Conservation (phyloP, 2,329 filamentous ascomycete genomes). For the Colletotrichum cordylinicola region DNA sequence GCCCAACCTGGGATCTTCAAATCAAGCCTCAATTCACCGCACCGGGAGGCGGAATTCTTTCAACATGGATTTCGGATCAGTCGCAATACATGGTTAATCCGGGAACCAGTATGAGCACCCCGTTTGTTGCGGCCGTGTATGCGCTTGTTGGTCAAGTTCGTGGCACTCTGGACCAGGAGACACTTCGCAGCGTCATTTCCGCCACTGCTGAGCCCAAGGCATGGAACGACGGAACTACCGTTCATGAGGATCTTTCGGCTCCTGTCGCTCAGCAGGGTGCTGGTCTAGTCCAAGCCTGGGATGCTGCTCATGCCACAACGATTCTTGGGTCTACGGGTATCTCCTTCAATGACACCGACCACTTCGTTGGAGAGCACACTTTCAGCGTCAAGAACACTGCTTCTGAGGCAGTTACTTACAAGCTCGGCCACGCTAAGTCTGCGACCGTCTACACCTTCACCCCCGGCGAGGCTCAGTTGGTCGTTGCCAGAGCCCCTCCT, state of each 20-base stretch:
- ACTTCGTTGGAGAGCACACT: conserved; percentile 37
- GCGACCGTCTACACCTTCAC: conserved; percentile 43
- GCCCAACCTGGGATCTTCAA: conserved; percentile 50
- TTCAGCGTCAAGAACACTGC: conserved; percentile 48
- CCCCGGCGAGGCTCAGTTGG: conserved; percentile 1
- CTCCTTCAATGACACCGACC: conserved; percentile 49
- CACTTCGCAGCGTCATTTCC: conserved; percentile 31
- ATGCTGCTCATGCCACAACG: conserved; percentile 42
- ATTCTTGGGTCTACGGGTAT: conserved; percentile 42
- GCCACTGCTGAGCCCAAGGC: conserved; percentile 33
- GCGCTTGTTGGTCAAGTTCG: conserved; percentile 36
- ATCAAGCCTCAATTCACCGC: conserved; percentile 54
- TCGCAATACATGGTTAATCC: conserved; percentile 52
- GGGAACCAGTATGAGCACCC: conserved; percentile 61
- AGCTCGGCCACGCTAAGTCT: conserved; percentile 38
- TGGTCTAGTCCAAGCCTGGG: conserved; percentile 47
- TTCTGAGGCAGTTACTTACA: conserved; percentile 38
- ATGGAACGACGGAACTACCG: conserved; percentile 33
- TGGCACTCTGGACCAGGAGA: conserved; percentile 29
- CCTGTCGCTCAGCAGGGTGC: conserved; percentile 48
- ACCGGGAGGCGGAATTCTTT: conserved; percentile 56
- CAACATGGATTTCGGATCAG: conserved; percentile 50
- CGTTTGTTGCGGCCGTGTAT: conserved; percentile 47
- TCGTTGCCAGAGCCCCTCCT: conserved; percentile 20
- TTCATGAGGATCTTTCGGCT: conserved; percentile 18